Base-by-base conservation (phyloP, 495 filamentous ascomycete genomes). In the Pseudomonodictys pantanalensis region DNA sequence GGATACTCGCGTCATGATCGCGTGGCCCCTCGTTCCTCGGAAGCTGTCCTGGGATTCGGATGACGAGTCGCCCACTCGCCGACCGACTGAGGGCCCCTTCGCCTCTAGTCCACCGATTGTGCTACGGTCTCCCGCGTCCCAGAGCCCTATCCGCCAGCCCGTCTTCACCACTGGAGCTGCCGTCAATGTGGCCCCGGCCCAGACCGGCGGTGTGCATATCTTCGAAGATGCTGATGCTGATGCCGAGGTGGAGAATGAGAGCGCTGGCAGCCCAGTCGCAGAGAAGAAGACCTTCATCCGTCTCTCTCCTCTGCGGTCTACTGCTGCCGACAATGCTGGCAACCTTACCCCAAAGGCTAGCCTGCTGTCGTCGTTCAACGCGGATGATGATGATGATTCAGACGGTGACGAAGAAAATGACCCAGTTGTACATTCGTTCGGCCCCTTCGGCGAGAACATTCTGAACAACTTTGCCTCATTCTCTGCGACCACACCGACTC, bases 341-440 rank as follows among this genome's bases (percentile, higher is more conserved):
- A 46, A n/a, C 42, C 24, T 53, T 56, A 4, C 25, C 28, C 18
- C 64, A 56, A 12, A 65, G 20, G 12, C 26, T 18, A 38, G 52
- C 54, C 18, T 62, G 9, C 53, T 67, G 6, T 50, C 49, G 9
- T 64, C 52, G 8, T 53, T 60, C 17, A n/a, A n/a, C n/a, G n/a
- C n/a, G n/a, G 44, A 22, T 1, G 54, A 56, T 25, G 82, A 78
- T 7, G 80, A 84, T 7, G 83, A 89, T 42, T 88, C 87, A 38
- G 88, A 95, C 43, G 83, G 85, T 28, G 84, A 96, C 69, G 91
- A 95, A 75, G 91, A 96, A 70, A 96, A 96, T 57, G 91, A 96
- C 58, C 91, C 91, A 2, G 86, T 95, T 55, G 76, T 95, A 7
- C 88, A 89, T 69, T 93, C 91, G 0, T 96, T 96, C 63, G 91